Base-by-base conservation (phyloP, 2,329 filamentous ascomycete species). In the Canariomyces notabilis region DNA sequence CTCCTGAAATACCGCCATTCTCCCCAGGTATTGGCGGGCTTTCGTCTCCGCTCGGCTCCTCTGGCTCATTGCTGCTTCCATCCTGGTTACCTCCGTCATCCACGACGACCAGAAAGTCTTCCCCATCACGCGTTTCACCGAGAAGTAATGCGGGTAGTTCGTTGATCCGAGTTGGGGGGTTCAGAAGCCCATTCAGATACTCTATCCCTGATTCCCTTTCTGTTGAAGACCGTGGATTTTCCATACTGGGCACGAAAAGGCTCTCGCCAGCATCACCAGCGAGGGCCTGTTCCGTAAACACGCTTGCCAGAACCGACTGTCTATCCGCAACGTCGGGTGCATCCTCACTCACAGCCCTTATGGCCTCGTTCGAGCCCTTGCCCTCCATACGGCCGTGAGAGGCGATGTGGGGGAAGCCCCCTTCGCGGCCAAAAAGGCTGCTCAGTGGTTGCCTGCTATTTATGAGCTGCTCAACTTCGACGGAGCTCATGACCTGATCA, bases 391-490 rank as follows among this genome's bases (percentile, higher is more conserved):
- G 73, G 44, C 78, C 73, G n/a, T 73, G 74, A 22, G 73, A 67
- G 47, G 87, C 82, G 12, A 78, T 80, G 1, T 73, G 66, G 2
- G 85, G 82, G 15, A 87, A 81, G 45, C 76, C 72, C 1, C 83
- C 83, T 50, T 87, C 83, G 35, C 87, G 80, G 1, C 85, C 86
- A 51, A 89, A 89, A 39, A 80, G 67, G 54, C 80, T 80, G 61
- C 86, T 90, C 37, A 91, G 75, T 0, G 87, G 87, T 57, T 89
- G 85, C 34, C 85, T 79, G 42, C 84, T 81, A 12, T 82, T 77
- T 11, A 93, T 79, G 6, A 94, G 77, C 56, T 91, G 85, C 48
- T 86, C 81, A 9, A 87, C 82, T 55, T 89, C 83, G 16, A 80
- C 82, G 50, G 85, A 86, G 31, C 87, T 79, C 64, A 87, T 80